Conservation (phyloP, 441 rosid species). For the Erodium texanum region DNA sequence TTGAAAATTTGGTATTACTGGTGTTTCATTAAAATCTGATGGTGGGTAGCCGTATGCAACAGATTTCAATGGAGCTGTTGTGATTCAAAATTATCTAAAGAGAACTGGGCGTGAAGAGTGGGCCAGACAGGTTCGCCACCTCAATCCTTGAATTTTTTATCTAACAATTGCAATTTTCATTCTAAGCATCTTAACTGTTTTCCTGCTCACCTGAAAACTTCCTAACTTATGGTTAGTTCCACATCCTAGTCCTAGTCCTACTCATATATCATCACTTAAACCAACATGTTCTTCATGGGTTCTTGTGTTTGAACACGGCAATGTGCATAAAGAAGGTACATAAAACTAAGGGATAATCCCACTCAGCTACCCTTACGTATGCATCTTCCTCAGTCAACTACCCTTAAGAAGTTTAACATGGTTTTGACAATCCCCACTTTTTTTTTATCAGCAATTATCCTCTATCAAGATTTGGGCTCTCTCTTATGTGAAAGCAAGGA, state of each 20-base stretch:
- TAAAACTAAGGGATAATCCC: too few species aligned
- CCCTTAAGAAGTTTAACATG: too few species aligned
- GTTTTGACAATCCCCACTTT: too few species aligned
- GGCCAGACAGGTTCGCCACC: constrained; percentile 66
- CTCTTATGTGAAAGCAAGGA: too few species aligned
- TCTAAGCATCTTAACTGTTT: background rate
- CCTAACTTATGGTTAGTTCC: background rate
- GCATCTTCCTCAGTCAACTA: too few species aligned
- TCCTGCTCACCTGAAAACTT: background rate
- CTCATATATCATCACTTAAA: background rate
- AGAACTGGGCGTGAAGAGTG: constrained; percentile 84
- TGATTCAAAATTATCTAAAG: constrained; percentile 76
- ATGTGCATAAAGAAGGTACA: background rate
- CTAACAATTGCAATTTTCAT: background rate
- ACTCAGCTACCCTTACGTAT: too few species aligned
- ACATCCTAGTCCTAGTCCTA: background rate
- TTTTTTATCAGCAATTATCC: too few species aligned
- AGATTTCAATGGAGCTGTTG: constrained; percentile 87
- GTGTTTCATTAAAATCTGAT: constrained; percentile 5
- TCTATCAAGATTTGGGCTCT: too few species aligned
- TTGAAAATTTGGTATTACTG: background rate
- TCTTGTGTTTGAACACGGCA: background rate
- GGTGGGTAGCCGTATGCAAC: constrained; percentile 29
- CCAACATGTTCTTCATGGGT: background rate
- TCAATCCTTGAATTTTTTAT: background rate